Conservation (phyloP, 2,329 filamentous ascomycete species). For the Paecilomyces sp. region DNA sequence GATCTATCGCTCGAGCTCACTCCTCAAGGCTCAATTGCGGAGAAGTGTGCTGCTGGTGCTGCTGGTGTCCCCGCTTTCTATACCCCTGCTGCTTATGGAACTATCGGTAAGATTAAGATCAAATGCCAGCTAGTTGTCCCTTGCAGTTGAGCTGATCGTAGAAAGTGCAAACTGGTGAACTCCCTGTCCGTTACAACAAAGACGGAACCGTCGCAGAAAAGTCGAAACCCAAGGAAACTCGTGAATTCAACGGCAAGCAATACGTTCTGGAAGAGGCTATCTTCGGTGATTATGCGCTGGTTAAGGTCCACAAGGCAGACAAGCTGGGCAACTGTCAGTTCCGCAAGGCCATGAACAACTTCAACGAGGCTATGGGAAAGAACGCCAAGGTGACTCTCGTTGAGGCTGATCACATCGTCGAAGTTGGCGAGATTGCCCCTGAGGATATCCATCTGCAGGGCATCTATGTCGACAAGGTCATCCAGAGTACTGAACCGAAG, state of each 20-base stretch:
- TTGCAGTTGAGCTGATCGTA: background rate
- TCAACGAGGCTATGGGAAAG: conserved; percentile 71
- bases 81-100: conserved; percentile 71
- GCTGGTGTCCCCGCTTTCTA: conserved; percentile 85
- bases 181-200: conserved; percentile 74
- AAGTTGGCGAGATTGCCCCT: conserved; percentile 63
- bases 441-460: conserved; percentile 72
- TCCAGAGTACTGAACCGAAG: conserved; percentile 65
- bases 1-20: conserved; percentile 82
- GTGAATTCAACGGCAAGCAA: conserved; percentile 64
- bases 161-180: conserved; percentile 40
- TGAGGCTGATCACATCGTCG: conserved; percentile 78
- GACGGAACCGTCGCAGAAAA: conserved; percentile 67
- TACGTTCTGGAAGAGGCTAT: conserved; percentile 74
- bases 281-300: conserved; percentile 67
- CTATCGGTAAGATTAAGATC: conserved; percentile 43
- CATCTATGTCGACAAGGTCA: conserved; percentile 78
- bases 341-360: conserved; percentile 66
- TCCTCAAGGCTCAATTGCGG: conserved; percentile 81
- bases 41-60: conserved; percentile 76
- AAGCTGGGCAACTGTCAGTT: conserved; percentile 74
- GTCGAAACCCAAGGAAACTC: conserved; percentile 61
- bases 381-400: conserved; percentile 73
- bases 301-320: conserved; percentile 71
- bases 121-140: background rate